A percentile compares a stretch with the other conserved stretches of the same genome.
Conservation (phyloP, 2,329 filamentous ascomycete genomes). For the Trichophyton verrucosum region DNA sequence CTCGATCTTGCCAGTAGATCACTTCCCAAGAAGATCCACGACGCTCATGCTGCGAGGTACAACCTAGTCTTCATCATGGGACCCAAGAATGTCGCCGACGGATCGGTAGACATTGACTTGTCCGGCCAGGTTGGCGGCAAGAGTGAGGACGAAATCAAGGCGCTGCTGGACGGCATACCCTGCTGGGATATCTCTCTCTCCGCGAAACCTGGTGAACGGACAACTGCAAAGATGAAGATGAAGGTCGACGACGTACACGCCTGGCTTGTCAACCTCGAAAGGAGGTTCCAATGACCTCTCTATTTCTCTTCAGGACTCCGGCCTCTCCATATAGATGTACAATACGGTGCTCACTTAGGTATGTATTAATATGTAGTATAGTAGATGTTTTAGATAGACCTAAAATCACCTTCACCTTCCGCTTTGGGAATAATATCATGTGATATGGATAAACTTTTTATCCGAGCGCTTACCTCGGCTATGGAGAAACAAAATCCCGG, state of each 20-base stretch:
- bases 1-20: slow-evolving; percentile 52
- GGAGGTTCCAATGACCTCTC: slow-evolving; percentile 23
- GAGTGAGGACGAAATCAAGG: slow-evolving; percentile 19
- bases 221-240: slow-evolving; percentile 20
- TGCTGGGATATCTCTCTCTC: slow-evolving; percentile 10
- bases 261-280: slow-evolving; percentile 27
- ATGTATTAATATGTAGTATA: neutral
- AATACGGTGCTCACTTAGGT: neutral
- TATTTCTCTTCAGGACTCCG: neutral
- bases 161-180: slow-evolving; percentile 17
- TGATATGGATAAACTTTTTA: neutral
- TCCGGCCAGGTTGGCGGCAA: slow-evolving; percentile 33
- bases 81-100: slow-evolving; percentile 46
- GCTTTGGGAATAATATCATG: neutral
- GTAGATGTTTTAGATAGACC: neutral
- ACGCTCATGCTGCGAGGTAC: slow-evolving; percentile 61
- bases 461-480: neutral
- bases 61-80: slow-evolving; percentile 64
- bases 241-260: slow-evolving; percentile 27
- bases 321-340: neutral
- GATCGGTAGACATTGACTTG: slow-evolving; percentile 39
- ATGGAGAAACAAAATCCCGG: neutral
- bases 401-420: neutral
- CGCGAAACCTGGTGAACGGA: neutral
- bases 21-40: slow-evolving; percentile 56